Percentiles rank a stretch among this genome's conserved stretches.
Conservation (phyloP, 306 rosid genomes). For the Trifolium repens region DNA sequence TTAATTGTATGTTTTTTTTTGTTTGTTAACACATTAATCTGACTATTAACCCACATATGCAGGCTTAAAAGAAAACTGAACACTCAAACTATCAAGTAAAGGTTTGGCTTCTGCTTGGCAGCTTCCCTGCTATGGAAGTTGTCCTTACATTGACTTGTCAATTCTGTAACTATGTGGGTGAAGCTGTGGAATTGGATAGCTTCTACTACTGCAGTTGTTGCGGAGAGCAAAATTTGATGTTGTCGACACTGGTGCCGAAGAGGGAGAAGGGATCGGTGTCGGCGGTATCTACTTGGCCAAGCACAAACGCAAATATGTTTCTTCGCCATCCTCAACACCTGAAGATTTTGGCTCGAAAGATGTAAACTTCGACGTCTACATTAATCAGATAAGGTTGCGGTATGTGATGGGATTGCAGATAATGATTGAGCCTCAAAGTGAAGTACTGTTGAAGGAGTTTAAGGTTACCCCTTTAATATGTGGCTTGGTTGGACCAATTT, state of each 20-base stretch:
- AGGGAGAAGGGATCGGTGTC: conserved; percentile 38
- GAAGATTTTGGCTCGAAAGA: conserved; percentile 51
- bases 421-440: conserved; percentile 82
- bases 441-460: conserved; percentile 74
- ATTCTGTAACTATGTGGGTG: conserved; percentile 56
- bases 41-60: too few relatives aligned
- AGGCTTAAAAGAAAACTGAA: too few relatives aligned
- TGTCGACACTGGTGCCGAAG: conserved; percentile 57
- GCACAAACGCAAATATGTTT: conserved; percentile 45
- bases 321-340: conserved; percentile 34
- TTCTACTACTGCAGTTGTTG: conserved; percentile 71
- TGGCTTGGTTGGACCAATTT: conserved; percentile 76
- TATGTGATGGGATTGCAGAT: conserved; percentile 83
- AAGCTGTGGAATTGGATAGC: conserved; percentile 62
- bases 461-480: conserved; percentile 79
- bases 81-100: too few relatives aligned
- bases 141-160: conserved; percentile 50
- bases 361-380: conserved; percentile 56
- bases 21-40: too few relatives aligned
- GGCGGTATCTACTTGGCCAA: conserved; percentile 62
- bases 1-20: too few relatives aligned
- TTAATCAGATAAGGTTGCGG: conserved; percentile 63
- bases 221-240: conserved; percentile 56
- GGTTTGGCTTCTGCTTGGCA: too few relatives aligned
- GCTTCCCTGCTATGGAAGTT: conserved; percentile 14